A percentile compares a stretch with the other conserved stretches of the same genome.
These are phyloP conservation scores for Cyclostephanos invisitatus DNA, from an alignment of 108 stramenopile genomes.

Conservation along the genomic window DNA sequence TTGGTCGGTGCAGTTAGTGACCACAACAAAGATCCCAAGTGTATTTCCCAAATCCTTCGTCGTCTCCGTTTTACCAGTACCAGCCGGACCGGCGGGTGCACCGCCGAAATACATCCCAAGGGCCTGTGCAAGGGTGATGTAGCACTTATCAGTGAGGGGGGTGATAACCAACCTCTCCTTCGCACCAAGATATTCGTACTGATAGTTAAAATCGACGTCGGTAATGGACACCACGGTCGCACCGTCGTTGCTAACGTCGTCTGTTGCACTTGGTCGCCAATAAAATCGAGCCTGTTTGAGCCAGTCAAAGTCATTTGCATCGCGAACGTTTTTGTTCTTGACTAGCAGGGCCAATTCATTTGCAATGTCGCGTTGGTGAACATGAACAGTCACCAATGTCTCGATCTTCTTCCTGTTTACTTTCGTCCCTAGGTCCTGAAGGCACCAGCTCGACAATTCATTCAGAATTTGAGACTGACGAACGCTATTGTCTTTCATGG, in stretches of 20 bases:
- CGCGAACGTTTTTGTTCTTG: slow-evolving; percentile 69
- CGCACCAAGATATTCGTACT: slow-evolving; percentile 92
- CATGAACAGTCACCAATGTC: slow-evolving; percentile 91
- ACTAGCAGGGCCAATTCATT: slow-evolving; percentile 69
- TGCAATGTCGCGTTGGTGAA: slow-evolving; percentile 89
- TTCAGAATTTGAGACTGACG: slow-evolving; percentile 69
- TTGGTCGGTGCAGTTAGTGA: slow-evolving; percentile 92
- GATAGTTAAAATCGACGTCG: slow-evolving; percentile 91
- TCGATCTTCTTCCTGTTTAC: slow-evolving; percentile 91
- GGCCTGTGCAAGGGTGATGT: slow-evolving; percentile 94
- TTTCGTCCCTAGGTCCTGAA: slow-evolving; percentile 83
- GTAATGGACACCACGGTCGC: slow-evolving; percentile 84
- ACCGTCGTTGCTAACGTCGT: slow-evolving; percentile 80
- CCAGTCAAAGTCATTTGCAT: slow-evolving; percentile 93
- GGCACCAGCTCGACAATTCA: slow-evolving; percentile 88
- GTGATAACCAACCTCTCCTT: slow-evolving; percentile 93
- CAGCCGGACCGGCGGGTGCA: slow-evolving; percentile 93
- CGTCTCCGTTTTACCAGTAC: slow-evolving; percentile 89
- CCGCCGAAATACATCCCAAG: slow-evolving; percentile 93
- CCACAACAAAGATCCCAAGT: slow-evolving; percentile 90
- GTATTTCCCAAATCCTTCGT: slow-evolving; percentile 88
- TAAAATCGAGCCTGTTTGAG: slow-evolving; percentile 92
- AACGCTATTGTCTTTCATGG: slow-evolving; percentile 81
- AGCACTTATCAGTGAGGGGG: slow-evolving; percentile 91
- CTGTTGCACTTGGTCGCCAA: slow-evolving; percentile 80